Conservation (phyloP, 345 rosid genomes). For the Citrus cavaleriei region DNA sequence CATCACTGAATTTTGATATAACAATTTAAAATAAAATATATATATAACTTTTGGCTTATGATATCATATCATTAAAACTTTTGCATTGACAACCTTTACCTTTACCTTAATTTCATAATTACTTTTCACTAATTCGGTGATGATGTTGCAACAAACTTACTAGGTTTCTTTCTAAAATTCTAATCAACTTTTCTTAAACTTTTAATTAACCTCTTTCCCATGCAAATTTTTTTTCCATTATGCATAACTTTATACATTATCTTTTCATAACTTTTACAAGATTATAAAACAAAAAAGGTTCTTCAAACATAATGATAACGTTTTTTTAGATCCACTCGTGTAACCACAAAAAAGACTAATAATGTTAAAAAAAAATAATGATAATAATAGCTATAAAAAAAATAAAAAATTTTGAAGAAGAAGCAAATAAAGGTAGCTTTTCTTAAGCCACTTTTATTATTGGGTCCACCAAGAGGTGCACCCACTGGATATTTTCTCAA, state of each 20-base stretch:
- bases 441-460: neutral
- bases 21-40: too few species aligned
- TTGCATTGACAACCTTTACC: neutral
- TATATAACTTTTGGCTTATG: too few species aligned
- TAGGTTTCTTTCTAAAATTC: neutral
- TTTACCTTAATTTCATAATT: slow-evolving; percentile 2
- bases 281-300: neutral
- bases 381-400: neutral
- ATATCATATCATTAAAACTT: too few species aligned
- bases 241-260: neutral
- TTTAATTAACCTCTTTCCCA: slow-evolving; percentile 3
- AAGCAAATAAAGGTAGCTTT: neutral
- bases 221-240: neutral
- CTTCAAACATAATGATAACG: slow-evolving; percentile 1
- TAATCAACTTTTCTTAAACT: neutral
- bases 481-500: slow-evolving; percentile 3
- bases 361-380: neutral
- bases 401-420: neutral
- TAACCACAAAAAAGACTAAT: neutral
- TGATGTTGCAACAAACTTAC: neutral
- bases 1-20: too few species aligned
- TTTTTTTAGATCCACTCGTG: slow-evolving; percentile 23
- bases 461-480: slow-evolving; percentile 8
- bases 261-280: neutral
- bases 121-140: too few species aligned